Evolutionary conservation across 495 filamentous ascomycete species (phyloP).

Genomic region (Neurospora sp.): DNA sequence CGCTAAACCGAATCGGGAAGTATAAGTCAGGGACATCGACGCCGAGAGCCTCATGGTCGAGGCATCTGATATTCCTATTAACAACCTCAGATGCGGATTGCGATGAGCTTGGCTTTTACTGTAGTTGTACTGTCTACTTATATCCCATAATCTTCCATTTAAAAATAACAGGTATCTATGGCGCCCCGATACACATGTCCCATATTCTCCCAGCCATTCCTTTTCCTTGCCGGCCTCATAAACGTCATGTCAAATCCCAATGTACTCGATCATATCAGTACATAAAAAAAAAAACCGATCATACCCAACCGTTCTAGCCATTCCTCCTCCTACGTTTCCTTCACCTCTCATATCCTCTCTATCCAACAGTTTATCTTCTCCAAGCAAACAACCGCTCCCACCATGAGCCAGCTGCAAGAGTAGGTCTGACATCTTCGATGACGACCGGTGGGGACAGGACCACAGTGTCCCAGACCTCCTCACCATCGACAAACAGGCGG

Average conservation of each 20-base stretch:
- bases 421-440: conserved; percentile 6
- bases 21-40: background rate
- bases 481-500: conserved; percentile 70
- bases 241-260: background rate
- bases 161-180: background rate
- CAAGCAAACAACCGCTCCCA: conserved; percentile 26
- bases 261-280: background rate
- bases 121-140: background rate
- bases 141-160: background rate
- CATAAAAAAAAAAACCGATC: background rate
- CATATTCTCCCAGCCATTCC: background rate
- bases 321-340: background rate
- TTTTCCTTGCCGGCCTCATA: background rate
- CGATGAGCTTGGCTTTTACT: background rate
- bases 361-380: background rate
- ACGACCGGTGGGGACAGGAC: conserved; percentile 39
- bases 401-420: conserved; percentile 17
- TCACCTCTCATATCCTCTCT: background rate
- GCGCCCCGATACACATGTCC: background rate
- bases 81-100: background rate
- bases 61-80: background rate
- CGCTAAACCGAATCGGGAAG: background rate
- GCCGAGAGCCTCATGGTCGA: background rate
- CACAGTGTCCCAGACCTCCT: conserved; percentile 63
- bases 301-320: background rate